Percentiles rank a stretch among this genome's conserved stretches.
Evolutionary conservation across 2,329 filamentous ascomycete species (phyloP).

Genomic region (Penicillium sp.): DNA sequence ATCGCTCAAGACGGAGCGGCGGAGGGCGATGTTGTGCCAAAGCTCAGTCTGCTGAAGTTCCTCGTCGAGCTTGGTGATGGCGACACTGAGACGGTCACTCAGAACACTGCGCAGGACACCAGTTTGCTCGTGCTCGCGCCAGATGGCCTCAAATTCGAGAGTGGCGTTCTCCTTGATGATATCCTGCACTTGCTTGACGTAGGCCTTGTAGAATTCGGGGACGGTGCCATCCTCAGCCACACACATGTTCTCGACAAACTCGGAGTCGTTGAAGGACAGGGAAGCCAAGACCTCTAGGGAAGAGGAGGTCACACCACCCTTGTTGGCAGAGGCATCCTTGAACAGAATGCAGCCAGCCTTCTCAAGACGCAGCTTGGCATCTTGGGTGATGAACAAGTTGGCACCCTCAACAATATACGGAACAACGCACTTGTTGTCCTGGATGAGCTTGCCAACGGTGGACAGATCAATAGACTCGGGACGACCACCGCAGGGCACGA

Average conservation of each 20-base stretch:
- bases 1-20: slow-evolving; percentile 74
- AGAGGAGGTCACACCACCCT: slow-evolving; percentile 95
- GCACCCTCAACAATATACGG: slow-evolving; percentile 97
- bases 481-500: slow-evolving; percentile 93
- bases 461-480: slow-evolving; percentile 95
- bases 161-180: slow-evolving; percentile 88
- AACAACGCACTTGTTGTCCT: slow-evolving; percentile 79
- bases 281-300: slow-evolving; percentile 94
- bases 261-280: slow-evolving; percentile 85
- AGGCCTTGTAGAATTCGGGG: slow-evolving; percentile 87
- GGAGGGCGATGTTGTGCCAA: slow-evolving; percentile 79
- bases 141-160: slow-evolving; percentile 97
- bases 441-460: slow-evolving; percentile 81
- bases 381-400: slow-evolving; percentile 98
- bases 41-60: slow-evolving; percentile 90
- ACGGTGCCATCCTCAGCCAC: slow-evolving; percentile 70
- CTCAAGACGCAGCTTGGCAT: slow-evolving; percentile 92
- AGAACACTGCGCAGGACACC: slow-evolving; percentile 78
- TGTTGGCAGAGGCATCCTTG: slow-evolving; percentile 98
- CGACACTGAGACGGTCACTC: slow-evolving; percentile 83
- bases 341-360: slow-evolving; percentile 91
- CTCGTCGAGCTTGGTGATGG: slow-evolving; percentile 95
- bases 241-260: slow-evolving; percentile 94
- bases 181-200: slow-evolving; percentile 86
- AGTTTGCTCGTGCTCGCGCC: slow-evolving; percentile 85